Evolutionary conservation across 176 grass and related monocot genomes (phyloP).

Genomic region (Ensete ventricosum): DNA sequence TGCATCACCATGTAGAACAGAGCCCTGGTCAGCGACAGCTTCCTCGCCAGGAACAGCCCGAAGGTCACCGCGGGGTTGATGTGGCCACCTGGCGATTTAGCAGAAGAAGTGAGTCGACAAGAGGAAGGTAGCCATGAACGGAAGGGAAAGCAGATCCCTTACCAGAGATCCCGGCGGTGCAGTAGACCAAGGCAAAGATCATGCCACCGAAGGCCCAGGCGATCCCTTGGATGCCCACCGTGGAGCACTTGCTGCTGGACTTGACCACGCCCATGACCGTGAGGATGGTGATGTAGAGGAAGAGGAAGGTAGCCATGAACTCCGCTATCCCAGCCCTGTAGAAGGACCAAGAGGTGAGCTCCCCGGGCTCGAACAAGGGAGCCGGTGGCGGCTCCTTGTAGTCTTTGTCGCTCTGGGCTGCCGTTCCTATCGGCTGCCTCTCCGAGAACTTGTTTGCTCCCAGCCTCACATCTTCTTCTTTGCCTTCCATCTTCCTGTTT

Average conservation of each 20-base stretch:
- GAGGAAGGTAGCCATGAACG: too few species aligned
- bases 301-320: slow-evolving; percentile 20
- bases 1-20: slow-evolving; percentile 55
- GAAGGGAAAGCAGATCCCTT: background rate
- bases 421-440: slow-evolving; percentile 44
- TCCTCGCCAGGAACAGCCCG: slow-evolving; percentile 38
- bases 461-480: slow-evolving; percentile 42
- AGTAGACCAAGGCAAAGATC: slow-evolving; percentile 24
- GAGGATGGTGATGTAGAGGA: slow-evolving; percentile 21
- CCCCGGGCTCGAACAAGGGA: slow-evolving; percentile 8
- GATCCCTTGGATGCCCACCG: slow-evolving; percentile 16
- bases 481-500: slow-evolving; percentile 30
- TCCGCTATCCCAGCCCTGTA: slow-evolving; percentile 12
- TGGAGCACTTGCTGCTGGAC: slow-evolving; percentile 10
- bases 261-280: slow-evolving; percentile 19
- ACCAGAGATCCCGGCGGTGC: slow-evolving; percentile 21
- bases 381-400: slow-evolving; percentile 20
- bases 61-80: slow-evolving; percentile 53
- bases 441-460: slow-evolving; percentile 39
- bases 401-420: slow-evolving; percentile 32
- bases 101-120: background rate
- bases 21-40: slow-evolving; percentile 40
- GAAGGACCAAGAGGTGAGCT: slow-evolving; percentile 15
- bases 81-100: slow-evolving; percentile 29
- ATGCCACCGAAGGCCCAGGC: slow-evolving; percentile 24